phyloP scores from a whole-genome alignment of 1,284 basidiomycete genomes.

The Rhodotorula sp. region DNA sequence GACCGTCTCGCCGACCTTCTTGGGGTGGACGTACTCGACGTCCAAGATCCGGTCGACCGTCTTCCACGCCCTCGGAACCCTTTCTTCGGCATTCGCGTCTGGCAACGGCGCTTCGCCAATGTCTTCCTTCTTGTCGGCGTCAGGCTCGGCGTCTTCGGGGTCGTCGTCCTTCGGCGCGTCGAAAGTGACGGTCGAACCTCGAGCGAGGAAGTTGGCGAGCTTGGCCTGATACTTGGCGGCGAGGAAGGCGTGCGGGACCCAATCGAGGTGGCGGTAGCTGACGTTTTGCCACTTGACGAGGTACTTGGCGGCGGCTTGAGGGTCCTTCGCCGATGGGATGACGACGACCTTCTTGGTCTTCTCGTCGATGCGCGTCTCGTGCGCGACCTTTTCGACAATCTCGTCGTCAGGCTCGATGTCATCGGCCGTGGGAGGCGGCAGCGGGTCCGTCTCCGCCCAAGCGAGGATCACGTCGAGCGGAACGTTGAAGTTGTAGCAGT shows the following conservation, averaged over 20 bases:
- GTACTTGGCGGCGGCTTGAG: constrained; percentile 59
- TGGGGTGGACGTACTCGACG: constrained; percentile 28
- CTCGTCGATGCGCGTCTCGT: constrained; percentile 53
- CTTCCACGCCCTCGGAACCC: constrained; percentile 41
- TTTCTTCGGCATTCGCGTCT: constrained; percentile 34
- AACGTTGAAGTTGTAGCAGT: constrained; percentile 66
- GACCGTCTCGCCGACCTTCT: background rate
- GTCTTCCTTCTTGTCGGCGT: constrained; percentile 23
- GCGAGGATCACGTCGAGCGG: constrained; percentile 82
- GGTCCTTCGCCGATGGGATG: constrained; percentile 63
- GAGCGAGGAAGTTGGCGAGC: constrained; percentile 71
- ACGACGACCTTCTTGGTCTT: constrained; percentile 57
- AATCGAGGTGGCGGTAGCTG: constrained; percentile 53
- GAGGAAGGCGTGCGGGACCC: constrained; percentile 91
- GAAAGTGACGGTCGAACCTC: constrained; percentile 62
- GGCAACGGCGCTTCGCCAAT: constrained; percentile 32
- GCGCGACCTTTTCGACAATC: constrained; percentile 39
- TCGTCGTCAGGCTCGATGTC: constrained; percentile 30
- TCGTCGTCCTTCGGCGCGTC: constrained; percentile 32
- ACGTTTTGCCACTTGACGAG: constrained; percentile 35
- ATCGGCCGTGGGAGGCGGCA: constrained; percentile 5
- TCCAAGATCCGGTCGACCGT: constrained; percentile 43
- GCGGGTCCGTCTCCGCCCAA: constrained; percentile 56
- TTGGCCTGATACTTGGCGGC: constrained; percentile 62
- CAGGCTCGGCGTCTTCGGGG: constrained; percentile 24